Percentiles rank a stretch among this genome's conserved stretches.
Conservation (phyloP, 2,329 filamentous ascomycete genomes). For the Fusarium staphyleae region DNA sequence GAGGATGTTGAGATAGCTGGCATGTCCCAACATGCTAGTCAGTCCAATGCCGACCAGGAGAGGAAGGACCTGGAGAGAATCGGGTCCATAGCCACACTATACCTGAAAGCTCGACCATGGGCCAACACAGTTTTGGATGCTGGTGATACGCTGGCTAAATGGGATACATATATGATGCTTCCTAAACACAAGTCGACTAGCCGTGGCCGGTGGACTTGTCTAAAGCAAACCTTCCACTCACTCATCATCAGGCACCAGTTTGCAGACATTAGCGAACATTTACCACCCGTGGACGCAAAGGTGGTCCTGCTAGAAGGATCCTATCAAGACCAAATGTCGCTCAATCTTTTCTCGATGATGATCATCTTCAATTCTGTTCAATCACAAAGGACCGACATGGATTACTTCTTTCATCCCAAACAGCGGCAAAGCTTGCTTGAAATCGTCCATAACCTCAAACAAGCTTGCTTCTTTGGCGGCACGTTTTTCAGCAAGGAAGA, state of each 20-base stretch:
- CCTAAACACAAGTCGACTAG: constrained; percentile 58
- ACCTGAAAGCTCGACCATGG: constrained; percentile 82
- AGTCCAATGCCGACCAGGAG: constrained; percentile 59
- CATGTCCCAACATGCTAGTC: neutral
- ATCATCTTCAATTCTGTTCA: constrained; percentile 88
- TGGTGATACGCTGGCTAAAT: constrained; percentile 68
- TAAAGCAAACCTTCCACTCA: constrained; percentile 75
- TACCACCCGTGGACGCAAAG: constrained; percentile 77
- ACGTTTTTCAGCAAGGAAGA: constrained; percentile 74
- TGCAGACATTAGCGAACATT: constrained; percentile 70
- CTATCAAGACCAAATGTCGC: constrained; percentile 81
- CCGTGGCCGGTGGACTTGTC: constrained; percentile 65
- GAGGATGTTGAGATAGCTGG: neutral
- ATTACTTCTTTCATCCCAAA: constrained; percentile 86
- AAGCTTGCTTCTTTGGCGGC: constrained; percentile 85
- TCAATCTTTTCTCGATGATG: constrained; percentile 86
- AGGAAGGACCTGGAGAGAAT: constrained; percentile 70
- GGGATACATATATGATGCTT: constrained; percentile 75
- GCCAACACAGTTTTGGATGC: constrained; percentile 62
- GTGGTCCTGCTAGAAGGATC: constrained; percentile 79
- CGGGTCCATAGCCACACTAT: constrained; percentile 71
- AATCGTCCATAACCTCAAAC: constrained; percentile 79
- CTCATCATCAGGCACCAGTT: constrained; percentile 82
- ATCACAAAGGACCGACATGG: constrained; percentile 80
- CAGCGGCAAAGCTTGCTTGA: constrained; percentile 72